Percentiles rank a stretch among this genome's conserved stretches.
These are phyloP conservation scores for Mycena citricolor DNA, from an alignment of 1,284 basidiomycete species.

Conservation along the genomic window DNA sequence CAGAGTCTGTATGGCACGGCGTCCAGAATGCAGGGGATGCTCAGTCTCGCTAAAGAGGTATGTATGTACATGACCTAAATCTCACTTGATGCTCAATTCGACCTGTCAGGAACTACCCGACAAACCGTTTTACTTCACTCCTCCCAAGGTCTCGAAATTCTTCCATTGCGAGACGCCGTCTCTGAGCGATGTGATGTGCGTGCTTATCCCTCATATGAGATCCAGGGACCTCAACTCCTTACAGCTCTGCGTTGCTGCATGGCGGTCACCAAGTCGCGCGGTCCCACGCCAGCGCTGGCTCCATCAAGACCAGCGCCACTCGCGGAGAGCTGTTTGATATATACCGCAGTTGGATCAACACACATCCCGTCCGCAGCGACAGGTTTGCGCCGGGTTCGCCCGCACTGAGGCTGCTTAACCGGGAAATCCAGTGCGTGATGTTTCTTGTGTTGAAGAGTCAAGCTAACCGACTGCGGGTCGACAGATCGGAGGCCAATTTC, in stretches of 20 bases:
- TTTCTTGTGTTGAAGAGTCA: background rate
- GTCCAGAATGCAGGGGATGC: constrained; percentile 92
- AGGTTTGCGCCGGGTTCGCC: constrained; percentile 76
- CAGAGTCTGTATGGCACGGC: constrained; percentile 74
- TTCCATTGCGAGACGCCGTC: constrained; percentile 85
- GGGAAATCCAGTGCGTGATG: constrained; percentile 61
- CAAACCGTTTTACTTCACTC: constrained; percentile 90
- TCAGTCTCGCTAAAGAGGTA: constrained; percentile 86
- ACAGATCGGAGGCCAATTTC: constrained; percentile 72
- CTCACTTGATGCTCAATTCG: constrained; percentile 7
- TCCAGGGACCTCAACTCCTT: background rate
- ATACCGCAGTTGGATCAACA: constrained; percentile 80
- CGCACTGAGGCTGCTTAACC: constrained; percentile 60
- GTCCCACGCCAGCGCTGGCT: constrained; percentile 87
- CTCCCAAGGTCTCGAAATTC: constrained; percentile 75
- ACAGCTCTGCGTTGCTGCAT: constrained; percentile 84
- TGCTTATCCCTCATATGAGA: constrained; percentile 18
- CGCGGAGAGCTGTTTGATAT: constrained; percentile 79
- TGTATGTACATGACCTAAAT: constrained; percentile 24
- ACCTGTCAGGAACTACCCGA: constrained; percentile 64
- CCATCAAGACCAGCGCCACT: constrained; percentile 87
- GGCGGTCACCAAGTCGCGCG: constrained; percentile 84
- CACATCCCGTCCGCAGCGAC: constrained; percentile 80
- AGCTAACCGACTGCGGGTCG: constrained; percentile 21
- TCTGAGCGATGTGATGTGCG: constrained; percentile 73